Conservation (phyloP, 1,284 basidiomycete genomes). For the Leccinum idahoense region DNA sequence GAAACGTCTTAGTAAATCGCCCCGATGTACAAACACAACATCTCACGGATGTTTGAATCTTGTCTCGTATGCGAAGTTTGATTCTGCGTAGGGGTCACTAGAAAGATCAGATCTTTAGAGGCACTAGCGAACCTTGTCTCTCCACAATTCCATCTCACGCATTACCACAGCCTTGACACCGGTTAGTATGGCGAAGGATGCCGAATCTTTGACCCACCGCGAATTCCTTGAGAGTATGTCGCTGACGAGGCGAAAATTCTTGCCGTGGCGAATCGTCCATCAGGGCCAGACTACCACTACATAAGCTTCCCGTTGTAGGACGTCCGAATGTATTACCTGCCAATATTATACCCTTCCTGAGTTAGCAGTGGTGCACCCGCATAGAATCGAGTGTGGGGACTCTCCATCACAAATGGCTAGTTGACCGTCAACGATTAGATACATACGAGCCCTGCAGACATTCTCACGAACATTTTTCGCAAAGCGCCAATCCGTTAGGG, state of each 20-base stretch:
- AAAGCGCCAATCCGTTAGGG: slow-evolving; percentile 85
- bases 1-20: slow-evolving; percentile 2
- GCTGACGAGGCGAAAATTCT: slow-evolving; percentile 84
- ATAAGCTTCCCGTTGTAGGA: slow-evolving; percentile 7
- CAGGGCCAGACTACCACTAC: slow-evolving; percentile 60
- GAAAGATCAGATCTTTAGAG: neutral
- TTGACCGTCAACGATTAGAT: slow-evolving; percentile 1
- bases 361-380: slow-evolving; percentile 89
- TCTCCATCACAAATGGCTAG: slow-evolving; percentile 71
- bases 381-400: slow-evolving; percentile 80
- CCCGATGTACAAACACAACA: neutral
- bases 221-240: slow-evolving; percentile 93
- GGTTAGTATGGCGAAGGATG: slow-evolving; percentile 6
- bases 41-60: slow-evolving; percentile 81
- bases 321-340: slow-evolving; percentile 46
- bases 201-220: slow-evolving; percentile 43
- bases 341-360: slow-evolving; percentile 86
- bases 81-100: slow-evolving; percentile 44
- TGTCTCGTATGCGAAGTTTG: slow-evolving; percentile 85
- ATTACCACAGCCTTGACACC: slow-evolving; percentile 71
- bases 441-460: neutral
- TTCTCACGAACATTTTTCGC: slow-evolving; percentile 56
- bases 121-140: slow-evolving; percentile 70
- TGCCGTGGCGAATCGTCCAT: slow-evolving; percentile 81
- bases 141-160: slow-evolving; percentile 93